Percentiles rank a stretch among this genome's conserved stretches.
Evolutionary conservation across 495 filamentous ascomycete genomes (phyloP).

Genomic region (Podospora bellae-mahoneyi): DNA sequence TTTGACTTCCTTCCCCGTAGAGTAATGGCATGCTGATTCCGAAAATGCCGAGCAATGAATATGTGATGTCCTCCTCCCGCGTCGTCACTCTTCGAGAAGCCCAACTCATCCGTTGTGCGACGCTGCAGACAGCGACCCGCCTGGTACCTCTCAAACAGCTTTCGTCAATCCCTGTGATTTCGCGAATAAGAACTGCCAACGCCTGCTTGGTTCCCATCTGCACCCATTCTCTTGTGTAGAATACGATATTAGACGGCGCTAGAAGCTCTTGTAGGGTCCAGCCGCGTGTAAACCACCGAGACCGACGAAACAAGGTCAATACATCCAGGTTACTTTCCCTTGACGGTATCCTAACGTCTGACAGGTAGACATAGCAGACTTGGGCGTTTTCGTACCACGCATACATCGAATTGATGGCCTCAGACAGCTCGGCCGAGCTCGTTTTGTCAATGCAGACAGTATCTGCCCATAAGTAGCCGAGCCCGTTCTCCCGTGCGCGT

Average conservation of each 20-base stretch:
- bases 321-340: no score
- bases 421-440: conserved; percentile 38
- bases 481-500: conserved; percentile 17
- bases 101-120: conserved; percentile 34
- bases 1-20: conserved; percentile 36
- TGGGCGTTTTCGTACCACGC: conserved; percentile 20
- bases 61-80: conserved; percentile 34
- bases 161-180: conserved; percentile 7
- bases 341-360: conserved; percentile 12
- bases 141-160: neutral
- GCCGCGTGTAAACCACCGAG: conserved; percentile 39
- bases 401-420: conserved; percentile 40
- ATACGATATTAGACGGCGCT: no score
- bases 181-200: neutral
- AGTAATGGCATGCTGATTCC: conserved; percentile 33
- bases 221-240: conserved; percentile 11
- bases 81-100: conserved; percentile 30
- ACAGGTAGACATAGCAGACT: conserved; percentile 26
- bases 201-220: conserved; percentile 16
- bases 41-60: conserved; percentile 38
- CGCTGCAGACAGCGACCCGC: neutral
- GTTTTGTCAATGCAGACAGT: conserved; percentile 42
- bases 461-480: conserved; percentile 37
- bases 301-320: neutral
- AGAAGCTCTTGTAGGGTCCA: conserved; percentile 37